A percentile compares a stretch with the other conserved stretches of the same genome.
These are phyloP conservation scores for Gaeumannomyces sp. DNA, from an alignment of 2,329 filamentous ascomycete species.

Conservation along the genomic window DNA sequence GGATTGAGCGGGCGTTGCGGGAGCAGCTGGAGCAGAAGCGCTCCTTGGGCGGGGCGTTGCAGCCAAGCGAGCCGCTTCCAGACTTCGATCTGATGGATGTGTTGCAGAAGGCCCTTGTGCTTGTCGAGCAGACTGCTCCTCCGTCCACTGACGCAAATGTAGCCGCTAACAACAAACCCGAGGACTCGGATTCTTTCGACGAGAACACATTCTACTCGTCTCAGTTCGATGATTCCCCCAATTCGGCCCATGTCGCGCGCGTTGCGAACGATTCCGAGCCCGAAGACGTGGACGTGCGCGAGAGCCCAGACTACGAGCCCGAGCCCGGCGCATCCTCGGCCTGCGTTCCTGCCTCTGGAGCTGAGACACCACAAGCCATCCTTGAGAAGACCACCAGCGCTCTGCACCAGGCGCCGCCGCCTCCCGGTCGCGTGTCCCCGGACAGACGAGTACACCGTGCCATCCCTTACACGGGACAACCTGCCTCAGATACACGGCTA, in stretches of 20 bases:
- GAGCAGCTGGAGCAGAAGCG: conserved; percentile 67
- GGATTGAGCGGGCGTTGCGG: conserved; percentile 69
- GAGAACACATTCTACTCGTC: conserved; percentile 96
- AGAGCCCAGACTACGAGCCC: conserved; percentile 29
- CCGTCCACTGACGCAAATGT: conserved; percentile 49
- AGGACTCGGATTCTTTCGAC: conserved; percentile 74
- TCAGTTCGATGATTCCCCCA: conserved; percentile 76
- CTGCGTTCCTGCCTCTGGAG: conserved; percentile 17
- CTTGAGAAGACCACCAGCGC: neutral
- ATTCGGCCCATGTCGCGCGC: conserved; percentile 42
- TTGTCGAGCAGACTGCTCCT: conserved; percentile 63
- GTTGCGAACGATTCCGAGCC: conserved; percentile 40
- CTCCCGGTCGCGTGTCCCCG: neutral
- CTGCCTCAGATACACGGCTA: neutral
- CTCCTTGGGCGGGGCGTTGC: conserved; percentile 34
- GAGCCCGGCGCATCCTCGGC: conserved; percentile 19
- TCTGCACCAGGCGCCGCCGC: neutral
- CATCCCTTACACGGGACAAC: neutral
- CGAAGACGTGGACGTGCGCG: conserved; percentile 31
- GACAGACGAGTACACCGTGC: neutral
- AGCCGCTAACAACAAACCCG: conserved; percentile 37
- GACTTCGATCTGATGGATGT: conserved; percentile 70
- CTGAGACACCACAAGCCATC: neutral
- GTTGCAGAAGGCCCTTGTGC: conserved; percentile 60
- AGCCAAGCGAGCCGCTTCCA: conserved; percentile 45